Evolutionary conservation across 768 basidiomycete species (phyloP).

Genomic region (Hydnomerulius pinastri): DNA sequence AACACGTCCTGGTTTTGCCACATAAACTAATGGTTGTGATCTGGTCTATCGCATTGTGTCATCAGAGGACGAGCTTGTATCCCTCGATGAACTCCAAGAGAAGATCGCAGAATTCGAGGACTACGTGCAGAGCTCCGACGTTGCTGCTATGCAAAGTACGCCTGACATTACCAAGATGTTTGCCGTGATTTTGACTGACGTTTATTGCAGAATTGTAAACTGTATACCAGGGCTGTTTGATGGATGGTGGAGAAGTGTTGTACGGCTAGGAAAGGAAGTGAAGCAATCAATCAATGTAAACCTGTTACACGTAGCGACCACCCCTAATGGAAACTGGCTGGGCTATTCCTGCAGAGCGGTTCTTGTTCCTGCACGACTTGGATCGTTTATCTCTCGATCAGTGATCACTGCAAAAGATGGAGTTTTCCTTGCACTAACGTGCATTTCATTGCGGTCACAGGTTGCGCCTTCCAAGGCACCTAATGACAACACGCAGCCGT

Average conservation of each 20-base stretch:
- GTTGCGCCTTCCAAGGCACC: not conserved
- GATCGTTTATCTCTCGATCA: not conserved
- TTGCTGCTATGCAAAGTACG: slow-evolving; percentile 92
- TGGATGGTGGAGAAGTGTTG: not conserved
- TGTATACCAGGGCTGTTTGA: not conserved
- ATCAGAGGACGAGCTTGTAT: slow-evolving; percentile 93
- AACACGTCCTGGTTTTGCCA: not conserved
- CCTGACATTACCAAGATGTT: not conserved
- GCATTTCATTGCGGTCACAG: not conserved
- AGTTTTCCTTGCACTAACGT: too few relatives aligned
- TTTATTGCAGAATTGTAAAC: slow-evolving; percentile 24
- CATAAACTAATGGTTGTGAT: not conserved
- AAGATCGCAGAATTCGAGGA: slow-evolving; percentile 83
- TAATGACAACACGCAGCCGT: not conserved
- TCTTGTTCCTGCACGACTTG: not conserved
- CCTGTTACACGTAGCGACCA: not conserved
- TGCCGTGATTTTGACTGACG: slow-evolving; percentile 2
- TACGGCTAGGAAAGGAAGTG: slow-evolving; percentile 9
- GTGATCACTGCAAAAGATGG: too few relatives aligned
- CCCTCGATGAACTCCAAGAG: slow-evolving; percentile 92
- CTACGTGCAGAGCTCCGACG: slow-evolving; percentile 87
- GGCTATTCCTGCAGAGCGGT: not conserved
- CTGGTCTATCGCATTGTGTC: not conserved
- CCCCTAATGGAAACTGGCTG: not conserved
- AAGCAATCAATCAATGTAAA: slow-evolving; percentile 9